A percentile compares a stretch with the other conserved stretches of the same genome.
Conservation (phyloP, 805 yeast species). For the Metschnikowia proteae region DNA sequence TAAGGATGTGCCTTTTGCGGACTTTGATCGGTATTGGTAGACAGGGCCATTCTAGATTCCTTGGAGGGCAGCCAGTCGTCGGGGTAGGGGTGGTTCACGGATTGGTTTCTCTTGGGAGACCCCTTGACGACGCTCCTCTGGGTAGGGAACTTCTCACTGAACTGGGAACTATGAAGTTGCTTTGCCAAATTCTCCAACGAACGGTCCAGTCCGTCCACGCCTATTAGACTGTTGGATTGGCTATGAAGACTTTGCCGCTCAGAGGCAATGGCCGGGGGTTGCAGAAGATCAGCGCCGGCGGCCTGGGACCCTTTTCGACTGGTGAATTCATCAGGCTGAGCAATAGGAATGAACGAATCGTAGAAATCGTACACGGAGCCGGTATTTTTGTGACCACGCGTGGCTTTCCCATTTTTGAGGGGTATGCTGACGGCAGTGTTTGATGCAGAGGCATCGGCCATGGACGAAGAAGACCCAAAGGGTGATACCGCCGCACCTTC, state of each 20-base stretch:
- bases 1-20: neutral
- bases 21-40: neutral
- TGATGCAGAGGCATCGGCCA: neutral
- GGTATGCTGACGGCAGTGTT: neutral
- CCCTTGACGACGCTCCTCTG: constrained; percentile 23
- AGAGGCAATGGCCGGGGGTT: constrained; percentile 12
- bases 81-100: constrained; percentile 1
- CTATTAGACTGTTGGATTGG: constrained; percentile 8
- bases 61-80: neutral
- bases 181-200: constrained; percentile 39
- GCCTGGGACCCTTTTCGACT: neutral
- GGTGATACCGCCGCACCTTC: neutral
- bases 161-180: constrained; percentile 32
- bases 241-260: constrained; percentile 13
- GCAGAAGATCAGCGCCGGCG: constrained; percentile 1
- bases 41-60: neutral
- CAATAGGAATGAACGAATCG: constrained; percentile 39
- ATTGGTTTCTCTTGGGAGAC: constrained; percentile 5
- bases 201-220: constrained; percentile 6
- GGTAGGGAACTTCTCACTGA: constrained; percentile 38
- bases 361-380: constrained; percentile 40
- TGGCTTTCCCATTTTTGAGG: neutral
- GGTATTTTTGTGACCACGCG: constrained; percentile 12
- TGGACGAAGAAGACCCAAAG: neutral
- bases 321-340: constrained; percentile 17